Percentiles rank a stretch among this genome's conserved stretches.
phyloP scores from a whole-genome alignment of 257 asterid genomes.

The Asclepias syriaca region DNA sequence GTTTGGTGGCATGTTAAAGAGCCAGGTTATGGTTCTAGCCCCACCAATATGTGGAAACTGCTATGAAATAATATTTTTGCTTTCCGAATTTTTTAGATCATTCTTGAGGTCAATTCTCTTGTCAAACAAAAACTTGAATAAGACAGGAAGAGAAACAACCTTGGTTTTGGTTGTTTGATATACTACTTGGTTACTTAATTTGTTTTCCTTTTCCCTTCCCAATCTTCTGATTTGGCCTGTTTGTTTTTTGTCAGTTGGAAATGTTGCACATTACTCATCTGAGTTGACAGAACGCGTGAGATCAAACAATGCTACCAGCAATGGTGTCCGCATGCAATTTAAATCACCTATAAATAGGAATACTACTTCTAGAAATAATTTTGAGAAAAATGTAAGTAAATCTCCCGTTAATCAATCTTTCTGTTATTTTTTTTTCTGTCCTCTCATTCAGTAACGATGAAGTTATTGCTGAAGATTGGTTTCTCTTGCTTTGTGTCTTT shows the following conservation, averaged over 20 bases:
- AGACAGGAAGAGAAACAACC: not conserved
- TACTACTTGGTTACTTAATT: not conserved
- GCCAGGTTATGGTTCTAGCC: not conserved
- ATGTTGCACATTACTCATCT: constrained; percentile 42
- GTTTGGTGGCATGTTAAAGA: not conserved
- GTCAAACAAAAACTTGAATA: not conserved
- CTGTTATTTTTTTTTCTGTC: not conserved
- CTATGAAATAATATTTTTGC: not conserved
- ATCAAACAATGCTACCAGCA: constrained; percentile 45
- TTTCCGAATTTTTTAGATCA: not conserved
- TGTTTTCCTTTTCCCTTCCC: not conserved
- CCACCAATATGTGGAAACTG: not conserved
- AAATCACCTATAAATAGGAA: constrained; percentile 63
- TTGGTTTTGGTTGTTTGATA: not conserved
- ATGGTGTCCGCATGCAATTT: constrained; percentile 70
- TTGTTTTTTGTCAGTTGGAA: constrained; percentile 33
- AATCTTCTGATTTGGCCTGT: constrained; percentile 19
- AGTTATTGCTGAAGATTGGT: not conserved
- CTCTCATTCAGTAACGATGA: not conserved
- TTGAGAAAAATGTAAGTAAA: constrained; percentile 62
- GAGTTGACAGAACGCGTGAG: constrained; percentile 60
- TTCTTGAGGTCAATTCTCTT: not conserved
- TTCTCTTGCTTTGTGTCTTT: not conserved
- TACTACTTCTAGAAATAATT: constrained; percentile 44
- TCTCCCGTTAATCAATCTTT: no score